These are phyloP conservation scores for Schizosaccharomyces versatilis DNA, from an alignment of 1,139 yeast genomes.

Conservation along the genomic window DNA sequence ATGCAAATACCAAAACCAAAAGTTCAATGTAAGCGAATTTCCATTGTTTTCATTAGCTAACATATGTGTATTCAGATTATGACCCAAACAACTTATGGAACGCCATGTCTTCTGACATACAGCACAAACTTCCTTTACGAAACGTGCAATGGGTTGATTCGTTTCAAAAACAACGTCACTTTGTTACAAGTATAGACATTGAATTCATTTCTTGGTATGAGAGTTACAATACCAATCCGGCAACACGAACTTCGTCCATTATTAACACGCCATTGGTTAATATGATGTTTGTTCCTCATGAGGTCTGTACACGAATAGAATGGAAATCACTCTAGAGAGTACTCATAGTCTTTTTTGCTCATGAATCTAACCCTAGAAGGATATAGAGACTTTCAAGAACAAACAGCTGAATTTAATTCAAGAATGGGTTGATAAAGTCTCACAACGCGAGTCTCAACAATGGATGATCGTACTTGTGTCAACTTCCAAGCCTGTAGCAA, in stretches of 20 bases:
- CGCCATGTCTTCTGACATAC: background rate
- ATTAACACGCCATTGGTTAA: background rate
- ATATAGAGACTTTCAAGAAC: background rate
- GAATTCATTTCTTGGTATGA: background rate
- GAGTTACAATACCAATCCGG: background rate
- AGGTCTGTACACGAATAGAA: background rate
- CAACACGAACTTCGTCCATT: background rate
- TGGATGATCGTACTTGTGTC: background rate
- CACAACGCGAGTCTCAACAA: background rate
- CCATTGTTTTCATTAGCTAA: background rate
- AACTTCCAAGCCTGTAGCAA: background rate
- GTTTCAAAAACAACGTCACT: background rate
- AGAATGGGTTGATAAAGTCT: background rate
- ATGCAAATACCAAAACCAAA: background rate
- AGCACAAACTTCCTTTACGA: background rate
- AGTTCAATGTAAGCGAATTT: background rate
- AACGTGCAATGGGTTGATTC: constrained; percentile 1
- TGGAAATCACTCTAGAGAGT: background rate
- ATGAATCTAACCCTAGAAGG: background rate
- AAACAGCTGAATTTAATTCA: background rate
- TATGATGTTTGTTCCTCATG: background rate
- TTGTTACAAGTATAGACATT: background rate
- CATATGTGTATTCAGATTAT: background rate
- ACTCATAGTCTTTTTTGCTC: background rate
- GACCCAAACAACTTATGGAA: background rate